Evolutionary conservation across 805 yeast genomes (phyloP).

Genomic region (Priceomyces castillae): DNA sequence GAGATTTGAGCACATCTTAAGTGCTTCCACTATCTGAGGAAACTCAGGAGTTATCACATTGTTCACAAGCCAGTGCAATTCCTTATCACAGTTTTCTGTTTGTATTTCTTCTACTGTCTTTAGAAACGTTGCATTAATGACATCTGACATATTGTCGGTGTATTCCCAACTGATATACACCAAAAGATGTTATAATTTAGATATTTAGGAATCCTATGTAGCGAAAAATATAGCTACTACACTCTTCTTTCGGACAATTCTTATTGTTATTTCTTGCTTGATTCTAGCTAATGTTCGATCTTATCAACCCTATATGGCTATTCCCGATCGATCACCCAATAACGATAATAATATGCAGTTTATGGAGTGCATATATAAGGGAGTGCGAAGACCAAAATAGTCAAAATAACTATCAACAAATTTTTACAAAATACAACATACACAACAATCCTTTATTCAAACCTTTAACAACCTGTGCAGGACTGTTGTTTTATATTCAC

Average conservation of each 20-base stretch:
- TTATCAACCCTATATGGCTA: no score
- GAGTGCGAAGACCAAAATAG: slow-evolving; percentile 1
- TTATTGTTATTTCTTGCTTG: no score
- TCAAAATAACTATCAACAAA: slow-evolving; percentile 7
- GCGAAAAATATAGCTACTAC: no score
- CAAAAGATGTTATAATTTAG: no score
- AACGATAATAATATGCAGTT: no score
- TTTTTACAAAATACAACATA: slow-evolving; percentile 9
- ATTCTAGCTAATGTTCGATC: no score
- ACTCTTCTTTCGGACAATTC: no score
- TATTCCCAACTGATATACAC: no score
- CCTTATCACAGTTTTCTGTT: slow-evolving; percentile 19
- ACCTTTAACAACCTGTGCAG: slow-evolving; percentile 21
- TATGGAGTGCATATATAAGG: not conserved
- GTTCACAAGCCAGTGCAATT: slow-evolving; percentile 31
- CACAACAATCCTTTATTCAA: slow-evolving; percentile 6
- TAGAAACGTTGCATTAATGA: not conserved
- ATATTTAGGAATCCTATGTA: no score
- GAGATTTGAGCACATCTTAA: slow-evolving; percentile 36
- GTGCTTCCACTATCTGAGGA: slow-evolving; percentile 35
- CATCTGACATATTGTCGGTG: not conserved
- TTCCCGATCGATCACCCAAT: no score
- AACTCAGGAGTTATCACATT: slow-evolving; percentile 26
- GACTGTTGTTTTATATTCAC: slow-evolving; percentile 22
- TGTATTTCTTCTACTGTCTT: slow-evolving; percentile 10